phyloP scores from a whole-genome alignment of 805 yeast species.

The Zygoascus bituminiphila region DNA sequence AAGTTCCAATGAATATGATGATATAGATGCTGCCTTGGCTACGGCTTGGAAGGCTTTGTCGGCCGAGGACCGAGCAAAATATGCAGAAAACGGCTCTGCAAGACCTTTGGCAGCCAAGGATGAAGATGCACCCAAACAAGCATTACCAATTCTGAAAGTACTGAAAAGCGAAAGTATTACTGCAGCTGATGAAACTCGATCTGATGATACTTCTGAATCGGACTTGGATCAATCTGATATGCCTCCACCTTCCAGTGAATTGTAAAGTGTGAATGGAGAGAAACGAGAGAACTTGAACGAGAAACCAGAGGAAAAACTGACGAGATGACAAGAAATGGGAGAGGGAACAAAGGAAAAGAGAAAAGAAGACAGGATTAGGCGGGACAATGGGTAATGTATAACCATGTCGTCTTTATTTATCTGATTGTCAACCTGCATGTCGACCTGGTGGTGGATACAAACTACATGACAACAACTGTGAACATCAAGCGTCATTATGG shows the following conservation, averaged over 20 bases:
- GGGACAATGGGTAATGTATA: too few species aligned
- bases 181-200: neutral
- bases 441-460: too few species aligned
- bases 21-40: constrained; percentile 63
- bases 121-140: neutral
- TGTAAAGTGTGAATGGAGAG: neutral
- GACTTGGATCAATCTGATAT: constrained; percentile 3
- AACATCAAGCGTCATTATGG: too few species aligned
- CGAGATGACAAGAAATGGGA: too few species aligned
- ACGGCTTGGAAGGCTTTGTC: constrained; percentile 77
- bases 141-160: neutral
- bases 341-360: too few species aligned
- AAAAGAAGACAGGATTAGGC: too few species aligned
- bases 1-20: constrained; percentile 45
- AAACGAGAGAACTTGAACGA: too few species aligned
- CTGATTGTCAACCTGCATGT: too few species aligned
- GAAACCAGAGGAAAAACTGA: too few species aligned
- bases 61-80: constrained; percentile 20
- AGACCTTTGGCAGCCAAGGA: neutral
- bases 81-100: neutral
- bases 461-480: too few species aligned
- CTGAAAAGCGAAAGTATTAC: neutral
- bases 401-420: too few species aligned
- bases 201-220: constrained; percentile 1
- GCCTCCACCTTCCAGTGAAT: constrained; percentile 3